phyloP scores from a whole-genome alignment of 495 filamentous ascomycete species.

The Aspergillus mulundensis region DNA sequence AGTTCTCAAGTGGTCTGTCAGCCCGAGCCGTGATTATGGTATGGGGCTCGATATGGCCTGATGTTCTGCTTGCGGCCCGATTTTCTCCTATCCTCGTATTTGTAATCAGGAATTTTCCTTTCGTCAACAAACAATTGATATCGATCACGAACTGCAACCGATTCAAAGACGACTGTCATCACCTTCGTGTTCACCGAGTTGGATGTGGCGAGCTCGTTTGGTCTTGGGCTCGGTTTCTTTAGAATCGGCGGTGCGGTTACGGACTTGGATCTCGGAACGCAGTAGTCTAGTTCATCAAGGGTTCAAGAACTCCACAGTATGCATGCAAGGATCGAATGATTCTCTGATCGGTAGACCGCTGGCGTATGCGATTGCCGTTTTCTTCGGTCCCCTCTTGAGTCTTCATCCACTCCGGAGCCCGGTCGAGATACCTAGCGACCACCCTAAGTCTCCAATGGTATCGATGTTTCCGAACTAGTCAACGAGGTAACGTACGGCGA shows the following conservation, averaged over 20 bases:
- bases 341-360: neutral
- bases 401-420: neutral
- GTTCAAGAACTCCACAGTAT: neutral
- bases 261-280: neutral
- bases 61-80: neutral
- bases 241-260: neutral
- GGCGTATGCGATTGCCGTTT: neutral
- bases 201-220: neutral
- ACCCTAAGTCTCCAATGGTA: neutral
- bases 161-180: neutral
- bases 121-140: neutral
- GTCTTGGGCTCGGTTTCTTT: neutral
- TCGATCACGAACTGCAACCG: neutral
- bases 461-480: neutral
- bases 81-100: neutral
- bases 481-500: too few species aligned
- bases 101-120: neutral
- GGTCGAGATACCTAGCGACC: neutral
- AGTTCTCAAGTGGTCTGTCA: neutral
- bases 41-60: slow-evolving; percentile 3
- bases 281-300: neutral
- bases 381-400: neutral
- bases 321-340: neutral
- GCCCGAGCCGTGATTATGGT: neutral
- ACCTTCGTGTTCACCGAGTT: neutral